These are phyloP conservation scores for Fereydounia khargensis DNA, from an alignment of 1,284 basidiomycete species.

Conservation along the genomic window DNA sequence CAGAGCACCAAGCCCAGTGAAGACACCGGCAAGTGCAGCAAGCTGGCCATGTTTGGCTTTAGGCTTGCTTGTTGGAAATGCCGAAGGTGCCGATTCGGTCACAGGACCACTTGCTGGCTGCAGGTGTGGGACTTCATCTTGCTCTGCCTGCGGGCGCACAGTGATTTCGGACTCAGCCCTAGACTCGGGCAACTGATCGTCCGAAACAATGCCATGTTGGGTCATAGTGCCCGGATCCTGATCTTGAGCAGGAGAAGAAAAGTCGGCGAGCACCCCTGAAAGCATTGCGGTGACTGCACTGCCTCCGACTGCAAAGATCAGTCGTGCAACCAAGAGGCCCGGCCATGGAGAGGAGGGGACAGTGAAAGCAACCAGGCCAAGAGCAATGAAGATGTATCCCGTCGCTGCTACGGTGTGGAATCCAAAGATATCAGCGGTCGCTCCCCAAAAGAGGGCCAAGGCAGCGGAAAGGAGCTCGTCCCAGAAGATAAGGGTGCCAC, in stretches of 20 bases:
- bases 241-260: slow-evolving; percentile 4
- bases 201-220: too few species aligned
- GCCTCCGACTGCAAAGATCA: slow-evolving; percentile 40
- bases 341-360: slow-evolving; percentile 34
- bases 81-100: too few species aligned
- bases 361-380: slow-evolving; percentile 28
- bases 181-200: too few species aligned
- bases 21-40: slow-evolving; percentile 30
- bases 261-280: slow-evolving; percentile 22
- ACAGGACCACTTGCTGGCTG: too few species aligned
- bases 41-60: slow-evolving; percentile 39
- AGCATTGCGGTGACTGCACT: slow-evolving; percentile 41
- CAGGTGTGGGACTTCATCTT: too few species aligned
- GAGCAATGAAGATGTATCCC: slow-evolving; percentile 29
- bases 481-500: slow-evolving; percentile 40
- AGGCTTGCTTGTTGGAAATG: too few species aligned
- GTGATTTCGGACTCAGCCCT: slow-evolving; percentile 4
- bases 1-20: slow-evolving; percentile 33
- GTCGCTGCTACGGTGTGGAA: slow-evolving; percentile 21
- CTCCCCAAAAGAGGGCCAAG: slow-evolving; percentile 36
- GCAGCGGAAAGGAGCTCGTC: slow-evolving; percentile 40
- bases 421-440: slow-evolving; percentile 28
- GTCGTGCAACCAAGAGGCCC: slow-evolving; percentile 26
- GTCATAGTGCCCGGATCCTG: too few species aligned
- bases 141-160: neutral